Base-by-base conservation (phyloP, 2,329 filamentous ascomycete species). In the Fusarium burgessii region DNA sequence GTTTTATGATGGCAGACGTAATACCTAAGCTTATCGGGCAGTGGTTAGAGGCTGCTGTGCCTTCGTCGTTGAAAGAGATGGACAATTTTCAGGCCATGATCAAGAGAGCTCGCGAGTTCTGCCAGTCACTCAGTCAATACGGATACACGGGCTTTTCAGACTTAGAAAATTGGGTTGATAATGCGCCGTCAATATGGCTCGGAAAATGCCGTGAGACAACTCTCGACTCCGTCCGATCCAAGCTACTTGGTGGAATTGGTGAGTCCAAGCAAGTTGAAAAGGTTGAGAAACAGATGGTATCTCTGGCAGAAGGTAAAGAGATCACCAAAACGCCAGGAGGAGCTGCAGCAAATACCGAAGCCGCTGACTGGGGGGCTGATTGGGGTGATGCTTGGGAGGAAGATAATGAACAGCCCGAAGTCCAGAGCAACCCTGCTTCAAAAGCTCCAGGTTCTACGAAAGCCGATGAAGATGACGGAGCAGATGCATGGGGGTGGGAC, bases 301-400 rank as follows among this genome's bases (percentile, higher is more conserved):
- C 90, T 4, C 86, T 87, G 51, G 84, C 84, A 1, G 89, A 92
- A 70, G 92, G 93, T 56, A 88, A 89, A 59, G 85, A 92, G 66
- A 84, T 94, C 40, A 82, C 87, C 38, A 77, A 76, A 33, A 85
- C 88, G 3, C 88, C 86, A 25, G 85, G 85, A n/a, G 85, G 85
- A 17, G 83, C 84, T 4, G 82, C 80, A 6, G 81, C 80, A 7
- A 80, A 82, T 12, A 80, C 82, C 1, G 83, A 82, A 17, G 83
- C 84, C 57, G 82, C 86, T 64, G 93, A 95, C 45, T 97, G 94
- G 93, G 85, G 85, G 46, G 82, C 85, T 59, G 93, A 94, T 49
- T 97, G 94, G 93, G 91, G 93, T 74, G 89, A 90, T 46, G 91
- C 89, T 15, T 98, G 95, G 94, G 90, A 91, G 62, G 92, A 93